Base-by-base conservation (phyloP, 768 basidiomycete genomes). In the Lentinula aciculospora region DNA sequence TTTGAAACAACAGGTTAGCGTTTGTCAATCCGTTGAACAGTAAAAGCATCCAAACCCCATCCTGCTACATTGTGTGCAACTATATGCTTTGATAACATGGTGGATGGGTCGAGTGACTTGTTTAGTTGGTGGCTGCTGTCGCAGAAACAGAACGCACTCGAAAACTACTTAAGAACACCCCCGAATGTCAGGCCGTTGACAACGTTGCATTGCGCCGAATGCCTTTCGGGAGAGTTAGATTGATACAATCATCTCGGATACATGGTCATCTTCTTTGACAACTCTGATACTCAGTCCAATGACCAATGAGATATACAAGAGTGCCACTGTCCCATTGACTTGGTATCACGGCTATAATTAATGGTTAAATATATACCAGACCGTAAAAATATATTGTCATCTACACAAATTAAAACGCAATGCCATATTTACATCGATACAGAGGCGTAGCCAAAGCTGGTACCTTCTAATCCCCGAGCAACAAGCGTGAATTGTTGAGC, bases 401-500 rank as follows among this genome's bases (percentile, higher is more conserved):
- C 29, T 15, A 29, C 13, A 31, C 13, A n/a, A 42, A 4, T 6
- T 42, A 17, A 7, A 13, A 47, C 27, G 12, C 27, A 47, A n/a
- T 15, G 2, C 15, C 29, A 13, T 27, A 10, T 21, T 48, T 25
- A 57, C 56, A 57, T 57, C 25, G 56, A 47, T 53, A 84, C 74
- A 3, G 86, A 84, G 2, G 91, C 84, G 68, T 89, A 92, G 7
- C 93, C 93, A 69, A 94, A 95, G 60, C 82, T 86, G 8, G 92
- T 88, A 7, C 88, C 90, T 63, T 92, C 91, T 57, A 94, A 69
- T 2, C 93, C 93, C 65, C 93, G 73, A 10, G 92, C 88, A 19
- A 96, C 81, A 0, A 96, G 76, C 1, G 88, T 87, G 69, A 96
- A 94, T 61, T 95, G 90, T 62, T 93, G 85, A 10, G 92, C 85